Conservation (phyloP, 2,329 filamentous ascomycete species). For the Sporothrix dimorphospora region DNA sequence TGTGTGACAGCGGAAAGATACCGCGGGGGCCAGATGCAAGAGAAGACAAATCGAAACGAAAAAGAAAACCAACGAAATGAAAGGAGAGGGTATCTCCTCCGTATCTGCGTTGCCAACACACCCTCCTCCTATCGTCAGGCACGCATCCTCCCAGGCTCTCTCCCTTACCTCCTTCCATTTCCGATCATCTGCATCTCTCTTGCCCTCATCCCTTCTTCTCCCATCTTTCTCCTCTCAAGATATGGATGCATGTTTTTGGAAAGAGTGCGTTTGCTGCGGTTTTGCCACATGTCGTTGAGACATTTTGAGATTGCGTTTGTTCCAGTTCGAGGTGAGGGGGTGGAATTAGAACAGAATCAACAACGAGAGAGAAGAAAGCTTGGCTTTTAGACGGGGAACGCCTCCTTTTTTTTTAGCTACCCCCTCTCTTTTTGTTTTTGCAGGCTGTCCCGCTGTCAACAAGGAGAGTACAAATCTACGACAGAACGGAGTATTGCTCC, state of each 20-base stretch:
- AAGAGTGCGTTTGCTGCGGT: background rate
- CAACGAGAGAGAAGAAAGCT: background rate
- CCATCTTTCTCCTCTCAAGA: background rate
- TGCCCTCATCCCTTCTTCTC: too few species aligned
- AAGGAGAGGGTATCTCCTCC: background rate
- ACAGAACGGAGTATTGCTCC: background rate
- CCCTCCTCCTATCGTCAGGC: background rate
- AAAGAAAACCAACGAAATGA: background rate
- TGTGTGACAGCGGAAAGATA: conserved; percentile 19
- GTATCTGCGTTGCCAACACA: background rate
- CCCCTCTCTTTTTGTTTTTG: background rate
- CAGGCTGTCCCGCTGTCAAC: background rate
- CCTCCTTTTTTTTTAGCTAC: background rate
- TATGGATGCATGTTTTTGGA: background rate
- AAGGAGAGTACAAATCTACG: background rate
- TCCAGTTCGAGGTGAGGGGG: background rate
- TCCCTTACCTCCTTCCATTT: conserved; percentile 5
- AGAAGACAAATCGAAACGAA: background rate
- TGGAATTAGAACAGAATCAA: background rate
- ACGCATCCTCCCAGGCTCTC: background rate
- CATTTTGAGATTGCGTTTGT: background rate
- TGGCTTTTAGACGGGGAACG: background rate
- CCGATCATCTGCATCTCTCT: background rate
- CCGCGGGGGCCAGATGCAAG: background rate
- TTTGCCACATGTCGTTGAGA: conserved; percentile 11